Evolutionary conservation across 176 grass and related monocot species (phyloP), one percentile per base, ranked within the genome.

Genomic region (Juncus effusus): DNA sequence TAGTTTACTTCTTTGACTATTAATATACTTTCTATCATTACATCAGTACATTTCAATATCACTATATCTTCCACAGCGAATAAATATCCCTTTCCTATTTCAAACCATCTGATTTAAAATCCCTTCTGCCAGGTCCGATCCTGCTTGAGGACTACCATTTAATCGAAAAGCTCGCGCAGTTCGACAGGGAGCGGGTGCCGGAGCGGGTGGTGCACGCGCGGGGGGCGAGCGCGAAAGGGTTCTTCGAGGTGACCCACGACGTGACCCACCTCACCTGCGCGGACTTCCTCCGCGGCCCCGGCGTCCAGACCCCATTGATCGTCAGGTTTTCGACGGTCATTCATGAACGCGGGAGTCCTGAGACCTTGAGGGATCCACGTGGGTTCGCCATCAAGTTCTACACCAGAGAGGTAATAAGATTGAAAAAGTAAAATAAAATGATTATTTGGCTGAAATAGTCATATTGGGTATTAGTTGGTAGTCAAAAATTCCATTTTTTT

Each of bases 241-340:
- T 92, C 85, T 97, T 97, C 84, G 94, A 97, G 80, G 94, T 93
- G 51, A 97, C 94, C 50, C 94, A 97, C 65, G 94, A 97, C 82
- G 13, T 97, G 42, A 84, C 94, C 64, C 74, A 86, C 78, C 85
- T 97, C 0, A 92, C 85, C 6, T 97, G 94, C 73, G 94, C 88
- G 62, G 94, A 97, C 82, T 93, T 97, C 67, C 88, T 97, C 16
- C 94, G 94, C 40, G 80, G 75, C 0, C 88, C 88, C 0, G 94
- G 94, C 5, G 94, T 93, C 1, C 94, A 93, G 72, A 97, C 94
- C 4, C 93, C 85, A 1, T 54, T 89, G 0, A 97, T 97, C 60
- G 82, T 97, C n/a, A 82, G 94, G 35, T 97, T 97, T 75, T 97
- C 94, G n/a, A 97, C 94, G 10, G 94, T 97, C 28, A 97, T 97